Conservation (phyloP, 768 basidiomycete genomes). For the Cyathus striatus region DNA sequence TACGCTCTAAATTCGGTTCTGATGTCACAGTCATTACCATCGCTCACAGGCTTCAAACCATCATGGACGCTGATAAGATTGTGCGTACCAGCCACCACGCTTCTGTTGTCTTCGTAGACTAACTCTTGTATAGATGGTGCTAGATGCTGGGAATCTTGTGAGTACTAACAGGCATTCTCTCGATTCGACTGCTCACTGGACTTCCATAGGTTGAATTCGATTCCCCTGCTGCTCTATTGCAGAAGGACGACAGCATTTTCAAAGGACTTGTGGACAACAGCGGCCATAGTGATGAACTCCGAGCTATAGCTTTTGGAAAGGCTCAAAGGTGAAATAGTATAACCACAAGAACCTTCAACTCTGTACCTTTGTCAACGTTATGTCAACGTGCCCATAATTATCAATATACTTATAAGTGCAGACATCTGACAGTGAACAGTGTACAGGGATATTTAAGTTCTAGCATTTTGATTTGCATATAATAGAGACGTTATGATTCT, state of each 20-base stretch:
- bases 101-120: constrained; percentile 6
- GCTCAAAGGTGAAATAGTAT: too few relatives aligned
- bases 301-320: constrained; percentile 31
- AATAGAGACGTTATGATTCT: too few relatives aligned
- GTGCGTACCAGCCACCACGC: constrained; percentile 14
- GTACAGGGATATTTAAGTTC: too few relatives aligned
- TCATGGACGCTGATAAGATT: constrained; percentile 53
- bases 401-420: too few relatives aligned
- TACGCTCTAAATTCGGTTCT: constrained; percentile 55
- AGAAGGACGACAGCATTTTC: constrained; percentile 44
- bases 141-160: constrained; percentile 39
- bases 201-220: constrained; percentile 47
- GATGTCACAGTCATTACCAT: constrained; percentile 55
- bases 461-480: too few relatives aligned
- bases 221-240: constrained; percentile 42
- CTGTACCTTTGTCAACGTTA: too few relatives aligned
- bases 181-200: too few relatives aligned
- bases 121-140: constrained; percentile 25
- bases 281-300: constrained; percentile 43
- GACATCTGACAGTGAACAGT: too few relatives aligned
- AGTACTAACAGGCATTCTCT: constrained; percentile 4
- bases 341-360: too few relatives aligned
- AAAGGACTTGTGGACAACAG: constrained; percentile 55
- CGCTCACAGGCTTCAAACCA: constrained; percentile 57
- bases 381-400: too few relatives aligned